These are phyloP conservation scores for Moricandia arvensis DNA, from an alignment of 345 rosid species.

Conservation along the genomic window DNA sequence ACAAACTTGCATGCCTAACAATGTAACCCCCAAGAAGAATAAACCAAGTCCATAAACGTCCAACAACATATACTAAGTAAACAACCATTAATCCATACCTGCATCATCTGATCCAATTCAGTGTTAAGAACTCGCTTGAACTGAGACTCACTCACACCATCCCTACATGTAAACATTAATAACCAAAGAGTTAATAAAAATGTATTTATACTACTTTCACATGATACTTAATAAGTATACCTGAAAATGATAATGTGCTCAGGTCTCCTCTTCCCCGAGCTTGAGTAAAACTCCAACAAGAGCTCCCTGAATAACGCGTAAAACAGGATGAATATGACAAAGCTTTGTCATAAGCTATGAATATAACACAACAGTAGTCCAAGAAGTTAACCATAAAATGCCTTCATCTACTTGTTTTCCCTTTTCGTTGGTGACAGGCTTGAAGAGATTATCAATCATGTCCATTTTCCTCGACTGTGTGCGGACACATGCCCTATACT, in stretches of 20 bases:
- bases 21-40: slow-evolving; percentile 12
- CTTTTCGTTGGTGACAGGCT: slow-evolving; percentile 42
- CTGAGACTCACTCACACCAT: slow-evolving; percentile 93
- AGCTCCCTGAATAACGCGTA: slow-evolving; percentile 56
- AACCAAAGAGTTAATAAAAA: not conserved
- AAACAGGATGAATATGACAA: not conserved
- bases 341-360: not conserved
- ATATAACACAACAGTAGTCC: not conserved
- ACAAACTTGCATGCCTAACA: slow-evolving; percentile 82
- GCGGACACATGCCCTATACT: slow-evolving; percentile 82
- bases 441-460: slow-evolving; percentile 79
- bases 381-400: slow-evolving; percentile 36
- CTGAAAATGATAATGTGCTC: slow-evolving; percentile 87
- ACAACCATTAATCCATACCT: slow-evolving; percentile 43
- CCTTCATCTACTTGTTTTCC: slow-evolving; percentile 52
- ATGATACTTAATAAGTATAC: slow-evolving; percentile 33
- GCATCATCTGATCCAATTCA: slow-evolving; percentile 78
- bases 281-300: slow-evolving; percentile 64
- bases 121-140: slow-evolving; percentile 81
- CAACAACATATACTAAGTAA: not conserved
- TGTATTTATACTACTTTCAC: not conserved
- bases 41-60: not conserved
- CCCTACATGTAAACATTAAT: slow-evolving; percentile 48
- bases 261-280: slow-evolving; percentile 74
- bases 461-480: slow-evolving; percentile 84